Base-by-base conservation (phyloP, 805 yeast species). In the Metschnikowia arizonensis region DNA sequence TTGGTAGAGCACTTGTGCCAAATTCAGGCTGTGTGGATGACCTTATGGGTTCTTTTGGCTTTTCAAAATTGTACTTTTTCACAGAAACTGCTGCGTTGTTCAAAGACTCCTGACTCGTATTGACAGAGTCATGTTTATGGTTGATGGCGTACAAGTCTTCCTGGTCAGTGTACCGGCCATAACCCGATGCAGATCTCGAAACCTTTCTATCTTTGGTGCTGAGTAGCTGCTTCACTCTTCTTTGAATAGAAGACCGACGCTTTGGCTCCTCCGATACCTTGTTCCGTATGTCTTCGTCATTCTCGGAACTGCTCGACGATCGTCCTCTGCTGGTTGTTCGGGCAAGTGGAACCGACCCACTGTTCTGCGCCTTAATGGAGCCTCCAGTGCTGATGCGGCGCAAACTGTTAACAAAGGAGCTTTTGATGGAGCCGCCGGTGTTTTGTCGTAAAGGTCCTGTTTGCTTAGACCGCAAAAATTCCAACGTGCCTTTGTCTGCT, bases 181-280 rank as follows among this genome's bases (percentile, higher is more conserved):
- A 88, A 0, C 96, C 96, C 4, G 72, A 63, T 0, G 96, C 96
- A 0, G 91, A 81, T 54, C 78, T 82, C 10, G 77, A 76, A 4
- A 76, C 58, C n/a, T 57, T 51, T 31, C 57, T 65, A 42, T 63
- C 62, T 49, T 60, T 63, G 53, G 71, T 68, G 47, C 62, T 69
- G 45, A 81, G 60, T 32, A 78, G 64, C 53, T 70, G 71, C 37
- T 74, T 76, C 60, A 81, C 79, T 52, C 85, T 69, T 45, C 76
- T 65, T 53, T 80, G 83, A 35, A 82, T 80, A 1, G 74, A 66
- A 14, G 64, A 64, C 47, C 57, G 57, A 14, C 49, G 37, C 28
- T 43, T 44, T 23, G 43, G 40, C 11, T 29, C 28, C 14, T 49
- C 53, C 18, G 35, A 43, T 18, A 45, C 33, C 18, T 36, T 38